Percentiles rank a stretch among this genome's conserved stretches.
These are phyloP conservation scores for Psidium guajava DNA, from an alignment of 345 rosid species.

Conservation along the genomic window DNA sequence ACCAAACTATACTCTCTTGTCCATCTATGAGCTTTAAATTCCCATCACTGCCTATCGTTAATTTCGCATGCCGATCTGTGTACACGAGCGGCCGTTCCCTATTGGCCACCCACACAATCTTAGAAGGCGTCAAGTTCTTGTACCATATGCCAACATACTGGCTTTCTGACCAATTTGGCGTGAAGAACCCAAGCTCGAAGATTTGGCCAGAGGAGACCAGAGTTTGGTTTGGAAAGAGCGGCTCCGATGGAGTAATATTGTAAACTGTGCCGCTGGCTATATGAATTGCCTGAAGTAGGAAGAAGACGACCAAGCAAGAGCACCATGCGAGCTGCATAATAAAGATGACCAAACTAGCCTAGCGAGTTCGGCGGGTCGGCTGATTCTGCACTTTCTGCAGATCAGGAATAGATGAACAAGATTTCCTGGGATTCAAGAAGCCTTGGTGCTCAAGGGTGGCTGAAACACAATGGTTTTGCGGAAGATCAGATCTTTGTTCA, in stretches of 20 bases:
- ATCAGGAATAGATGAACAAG: too few species aligned
- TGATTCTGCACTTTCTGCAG: too few species aligned
- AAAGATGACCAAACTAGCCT: neutral
- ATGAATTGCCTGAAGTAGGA: neutral
- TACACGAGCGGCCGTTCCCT: conserved; percentile 12
- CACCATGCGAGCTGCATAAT: neutral
- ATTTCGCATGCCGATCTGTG: neutral
- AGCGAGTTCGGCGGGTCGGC: too few species aligned
- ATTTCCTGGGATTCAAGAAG: too few species aligned
- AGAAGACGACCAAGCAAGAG: neutral
- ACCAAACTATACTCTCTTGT: conserved; percentile 6
- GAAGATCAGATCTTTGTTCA: too few species aligned
- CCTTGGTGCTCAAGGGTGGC: too few species aligned
- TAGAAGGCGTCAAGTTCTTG: neutral
- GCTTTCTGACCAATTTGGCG: neutral
- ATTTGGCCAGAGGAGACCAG: neutral
- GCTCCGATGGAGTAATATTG: neutral
- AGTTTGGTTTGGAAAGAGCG: neutral
- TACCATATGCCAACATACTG: neutral
- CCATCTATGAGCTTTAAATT: conserved; percentile 15
- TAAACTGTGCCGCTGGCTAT: neutral
- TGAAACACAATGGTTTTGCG: too few species aligned
- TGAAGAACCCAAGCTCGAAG: conserved; percentile 4
- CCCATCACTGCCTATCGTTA: conserved; percentile 7
- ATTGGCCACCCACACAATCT: conserved; percentile 34